A percentile compares a stretch with the other conserved stretches of the same genome.
Evolutionary conservation across 2,329 filamentous ascomycete genomes (phyloP).

Genomic region (Penicillium corylophilum): DNA sequence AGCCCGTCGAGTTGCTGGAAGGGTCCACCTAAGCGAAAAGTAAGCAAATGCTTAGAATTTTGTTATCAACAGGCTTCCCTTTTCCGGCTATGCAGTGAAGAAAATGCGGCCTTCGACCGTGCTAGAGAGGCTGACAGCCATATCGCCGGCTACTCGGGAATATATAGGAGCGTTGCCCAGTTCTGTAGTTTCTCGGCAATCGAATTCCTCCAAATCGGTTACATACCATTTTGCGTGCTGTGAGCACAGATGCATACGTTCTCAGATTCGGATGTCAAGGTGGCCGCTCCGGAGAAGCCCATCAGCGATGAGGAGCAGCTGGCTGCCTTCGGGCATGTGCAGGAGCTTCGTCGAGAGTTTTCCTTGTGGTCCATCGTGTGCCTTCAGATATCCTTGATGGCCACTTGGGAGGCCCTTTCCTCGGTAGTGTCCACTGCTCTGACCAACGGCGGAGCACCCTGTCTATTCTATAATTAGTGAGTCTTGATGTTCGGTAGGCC

Average conservation of each 20-base stretch:
- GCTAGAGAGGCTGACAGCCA: neutral
- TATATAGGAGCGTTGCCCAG: neutral
- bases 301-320: constrained; percentile 24
- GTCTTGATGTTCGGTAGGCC: neutral
- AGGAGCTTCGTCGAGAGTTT: constrained; percentile 38
- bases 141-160: neutral
- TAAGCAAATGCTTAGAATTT: neutral
- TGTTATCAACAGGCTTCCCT: neutral
- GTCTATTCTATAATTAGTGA: constrained; percentile 24
- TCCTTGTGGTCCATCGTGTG: constrained; percentile 46
- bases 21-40: neutral
- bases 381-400: constrained; percentile 52
- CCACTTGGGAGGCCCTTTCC: constrained; percentile 52
- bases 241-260: constrained; percentile 6
- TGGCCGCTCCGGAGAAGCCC: constrained; percentile 11
- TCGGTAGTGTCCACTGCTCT: constrained; percentile 47
- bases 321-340: constrained; percentile 20
- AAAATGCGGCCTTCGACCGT: neutral
- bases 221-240: neutral
- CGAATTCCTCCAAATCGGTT: neutral
- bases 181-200: neutral
- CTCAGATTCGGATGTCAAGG: constrained; percentile 6
- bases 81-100: neutral
- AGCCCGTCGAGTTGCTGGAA: neutral
- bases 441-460: constrained; percentile 44